phyloP scores from a whole-genome alignment of 345 rosid species.

The Melaleuca alternifolia region DNA sequence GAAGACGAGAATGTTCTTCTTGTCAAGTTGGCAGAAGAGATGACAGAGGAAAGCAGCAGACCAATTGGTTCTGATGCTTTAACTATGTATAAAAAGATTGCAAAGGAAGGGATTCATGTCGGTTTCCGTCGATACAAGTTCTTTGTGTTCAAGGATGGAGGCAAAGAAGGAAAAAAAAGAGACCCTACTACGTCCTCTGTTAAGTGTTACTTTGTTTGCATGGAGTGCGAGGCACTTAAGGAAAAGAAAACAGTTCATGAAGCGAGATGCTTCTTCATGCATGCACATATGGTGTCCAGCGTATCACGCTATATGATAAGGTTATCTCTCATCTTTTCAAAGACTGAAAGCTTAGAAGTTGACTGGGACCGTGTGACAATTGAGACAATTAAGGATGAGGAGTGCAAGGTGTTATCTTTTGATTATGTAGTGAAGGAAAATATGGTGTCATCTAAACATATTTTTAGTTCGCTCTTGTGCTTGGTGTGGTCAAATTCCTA shows the following conservation, averaged over 20 bases:
- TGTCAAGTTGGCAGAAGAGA: slow-evolving; percentile 43
- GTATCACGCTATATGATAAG: slow-evolving; percentile 63
- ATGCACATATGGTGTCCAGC: slow-evolving; percentile 36
- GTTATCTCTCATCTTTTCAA: slow-evolving; percentile 71
- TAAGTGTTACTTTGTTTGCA: slow-evolving; percentile 55
- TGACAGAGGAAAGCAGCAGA: not conserved
- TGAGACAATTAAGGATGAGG: slow-evolving; percentile 18
- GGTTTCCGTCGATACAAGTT: slow-evolving; percentile 57
- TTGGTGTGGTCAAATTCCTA: not conserved
- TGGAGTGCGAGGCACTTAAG: slow-evolving; percentile 41
- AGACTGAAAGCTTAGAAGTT: slow-evolving; percentile 38
- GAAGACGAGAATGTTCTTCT: slow-evolving; percentile 74
- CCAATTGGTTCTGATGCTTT: not conserved
- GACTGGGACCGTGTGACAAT: slow-evolving; percentile 23
- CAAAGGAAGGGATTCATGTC: slow-evolving; percentile 45
- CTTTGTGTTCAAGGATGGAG: slow-evolving; percentile 82
- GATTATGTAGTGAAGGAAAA: not conserved
- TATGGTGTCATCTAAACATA: not conserved
- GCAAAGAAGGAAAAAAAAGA: slow-evolving; percentile 59
- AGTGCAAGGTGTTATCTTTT: slow-evolving; percentile 37
- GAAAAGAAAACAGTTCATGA: slow-evolving; percentile 39
- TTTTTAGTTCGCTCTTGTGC: not conserved
- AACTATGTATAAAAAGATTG: slow-evolving; percentile 19
- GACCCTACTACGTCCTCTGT: slow-evolving; percentile 39
- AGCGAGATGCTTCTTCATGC: slow-evolving; percentile 79